Percentiles rank a stretch among this genome's conserved stretches.
Conservation (phyloP, 2,329 filamentous ascomycete species). For the Cadophora malorum region DNA sequence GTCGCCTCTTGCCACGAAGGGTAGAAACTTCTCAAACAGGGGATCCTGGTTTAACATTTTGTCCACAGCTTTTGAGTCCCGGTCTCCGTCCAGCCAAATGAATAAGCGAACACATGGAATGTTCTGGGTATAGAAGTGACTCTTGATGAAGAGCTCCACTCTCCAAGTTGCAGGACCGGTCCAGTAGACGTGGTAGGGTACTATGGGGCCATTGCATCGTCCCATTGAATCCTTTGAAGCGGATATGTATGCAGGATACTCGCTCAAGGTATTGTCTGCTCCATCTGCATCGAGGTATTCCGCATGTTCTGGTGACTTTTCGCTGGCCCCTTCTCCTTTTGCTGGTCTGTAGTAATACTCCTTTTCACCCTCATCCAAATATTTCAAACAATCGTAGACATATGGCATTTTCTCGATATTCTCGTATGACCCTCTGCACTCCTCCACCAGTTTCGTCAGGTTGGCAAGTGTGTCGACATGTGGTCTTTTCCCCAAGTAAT, state of each 20-base stretch:
- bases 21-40: conserved; percentile 58
- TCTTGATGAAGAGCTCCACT: conserved; percentile 62
- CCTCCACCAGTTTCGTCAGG: conserved; percentile 56
- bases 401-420: conserved; percentile 62
- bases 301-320: conserved; percentile 42
- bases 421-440: conserved; percentile 57
- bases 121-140: conserved; percentile 62
- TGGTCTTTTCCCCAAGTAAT: conserved; percentile 57
- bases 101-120: conserved; percentile 59
- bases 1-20: conserved; percentile 59
- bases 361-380: conserved; percentile 54
- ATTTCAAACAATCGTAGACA: conserved; percentile 58
- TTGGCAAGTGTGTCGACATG: conserved; percentile 60
- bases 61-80: conserved; percentile 55
- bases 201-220: conserved; percentile 60
- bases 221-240: conserved; percentile 52
- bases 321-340: conserved; percentile 42
- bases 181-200: conserved; percentile 63
- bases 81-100: conserved; percentile 61
- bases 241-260: conserved; percentile 45
- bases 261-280: conserved; percentile 43
- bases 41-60: conserved; percentile 59
- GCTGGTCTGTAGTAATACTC: conserved; percentile 57
- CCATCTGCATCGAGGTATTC: conserved; percentile 47
- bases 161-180: conserved; percentile 62